phyloP scores from a whole-genome alignment of 352 stramenopile genomes.

The Phytophthora chlamydospora region DNA sequence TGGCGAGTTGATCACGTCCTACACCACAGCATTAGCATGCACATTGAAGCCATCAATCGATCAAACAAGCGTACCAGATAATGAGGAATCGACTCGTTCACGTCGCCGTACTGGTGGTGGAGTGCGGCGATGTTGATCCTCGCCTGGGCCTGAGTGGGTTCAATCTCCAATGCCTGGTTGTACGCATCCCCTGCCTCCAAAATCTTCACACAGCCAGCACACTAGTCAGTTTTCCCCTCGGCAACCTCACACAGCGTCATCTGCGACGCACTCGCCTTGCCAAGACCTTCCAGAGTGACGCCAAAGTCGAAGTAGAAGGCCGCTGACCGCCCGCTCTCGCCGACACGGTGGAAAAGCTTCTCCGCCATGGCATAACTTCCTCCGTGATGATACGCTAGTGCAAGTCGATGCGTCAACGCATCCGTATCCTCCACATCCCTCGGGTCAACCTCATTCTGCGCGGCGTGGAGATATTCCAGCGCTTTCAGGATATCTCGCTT shows the following conservation, averaged over 20 bases:
- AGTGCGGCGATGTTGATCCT: conserved; percentile 74
- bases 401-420: conserved; percentile 33
- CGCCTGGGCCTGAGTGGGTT: conserved; percentile 39
- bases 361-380: conserved; percentile 38
- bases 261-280: conserved; percentile 41
- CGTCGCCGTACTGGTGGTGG: conserved; percentile 63
- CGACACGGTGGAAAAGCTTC: conserved; percentile 31
- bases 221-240: conserved; percentile 7
- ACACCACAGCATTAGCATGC: background rate
- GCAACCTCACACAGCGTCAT: background rate
- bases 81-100: conserved; percentile 51
- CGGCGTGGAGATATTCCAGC: conserved; percentile 25
- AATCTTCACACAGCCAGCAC: conserved; percentile 33
- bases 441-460: conserved; percentile 14
- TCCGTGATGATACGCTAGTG: conserved; percentile 46
- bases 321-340: conserved; percentile 24
- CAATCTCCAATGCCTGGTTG: conserved; percentile 42
- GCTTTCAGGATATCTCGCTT: conserved; percentile 28
- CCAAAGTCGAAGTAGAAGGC: conserved; percentile 60
- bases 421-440: conserved; percentile 5
- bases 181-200: conserved; percentile 51
- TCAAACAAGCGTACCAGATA: conserved; percentile 44
- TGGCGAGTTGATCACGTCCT: conserved; percentile 41
- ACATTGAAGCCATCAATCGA: background rate
- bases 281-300: conserved; percentile 51